These are phyloP conservation scores for Fusarium clavum DNA, from an alignment of 2,329 filamentous ascomycete genomes.

Conservation along the genomic window DNA sequence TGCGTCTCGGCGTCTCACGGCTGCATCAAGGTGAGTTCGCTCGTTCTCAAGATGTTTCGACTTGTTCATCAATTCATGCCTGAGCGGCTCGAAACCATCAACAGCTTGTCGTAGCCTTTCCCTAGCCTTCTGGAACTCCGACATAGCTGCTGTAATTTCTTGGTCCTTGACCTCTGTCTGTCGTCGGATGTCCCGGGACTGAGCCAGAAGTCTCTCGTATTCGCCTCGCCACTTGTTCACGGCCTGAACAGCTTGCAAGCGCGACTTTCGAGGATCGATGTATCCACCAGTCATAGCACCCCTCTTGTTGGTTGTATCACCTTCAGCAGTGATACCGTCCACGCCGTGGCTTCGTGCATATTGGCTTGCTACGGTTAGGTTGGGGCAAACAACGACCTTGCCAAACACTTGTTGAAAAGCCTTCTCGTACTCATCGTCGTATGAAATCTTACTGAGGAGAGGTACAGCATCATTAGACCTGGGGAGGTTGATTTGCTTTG, in stretches of 20 bases:
- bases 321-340: constrained; percentile 92
- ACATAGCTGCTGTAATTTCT: constrained; percentile 86
- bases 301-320: constrained; percentile 93
- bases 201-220: constrained; percentile 73
- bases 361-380: constrained; percentile 85
- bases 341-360: constrained; percentile 93
- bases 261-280: constrained; percentile 86
- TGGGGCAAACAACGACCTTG: constrained; percentile 93
- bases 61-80: constrained; percentile 80
- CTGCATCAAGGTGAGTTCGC: constrained; percentile 78
- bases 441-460: constrained; percentile 85
- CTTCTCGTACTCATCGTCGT: constrained; percentile 79
- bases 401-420: constrained; percentile 97
- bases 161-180: constrained; percentile 86
- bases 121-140: constrained; percentile 84
- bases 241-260: constrained; percentile 84
- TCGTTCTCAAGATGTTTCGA: constrained; percentile 79
- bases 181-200: constrained; percentile 73
- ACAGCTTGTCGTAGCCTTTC: constrained; percentile 83
- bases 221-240: constrained; percentile 80
- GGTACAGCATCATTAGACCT: constrained; percentile 88
- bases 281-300: constrained; percentile 96
- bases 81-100: constrained; percentile 82
- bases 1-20: constrained; percentile 71
- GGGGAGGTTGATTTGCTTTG: constrained; percentile 79